Conservation (phyloP, 306 rosid species). For the Inga oerstediana region DNA sequence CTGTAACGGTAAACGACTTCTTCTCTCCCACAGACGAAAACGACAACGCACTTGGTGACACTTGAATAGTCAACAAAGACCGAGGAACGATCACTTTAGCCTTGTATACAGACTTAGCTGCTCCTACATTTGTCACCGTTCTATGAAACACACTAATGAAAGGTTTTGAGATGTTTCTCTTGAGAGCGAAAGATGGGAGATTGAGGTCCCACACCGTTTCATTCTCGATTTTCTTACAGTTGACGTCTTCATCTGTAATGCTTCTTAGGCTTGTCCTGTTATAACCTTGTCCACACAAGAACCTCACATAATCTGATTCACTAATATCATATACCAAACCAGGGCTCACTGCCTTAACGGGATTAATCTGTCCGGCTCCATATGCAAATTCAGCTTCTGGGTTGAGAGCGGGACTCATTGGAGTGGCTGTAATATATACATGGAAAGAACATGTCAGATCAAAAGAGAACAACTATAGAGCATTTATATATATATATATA, state of each 20-base stretch:
- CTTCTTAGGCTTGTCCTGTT: background rate
- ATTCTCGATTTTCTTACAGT: background rate
- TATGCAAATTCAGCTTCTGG: constrained; percentile 42
- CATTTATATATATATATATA: no score
- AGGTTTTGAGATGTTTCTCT: background rate
- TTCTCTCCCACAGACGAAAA: background rate
- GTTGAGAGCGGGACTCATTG: constrained; percentile 30
- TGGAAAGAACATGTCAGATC: no score
- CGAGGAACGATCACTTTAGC: background rate
- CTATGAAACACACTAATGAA: background rate
- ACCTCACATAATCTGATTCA: constrained; percentile 29
- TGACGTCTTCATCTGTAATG: background rate
- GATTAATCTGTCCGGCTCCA: constrained; percentile 42
- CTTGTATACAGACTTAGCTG: background rate
- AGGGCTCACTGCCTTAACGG: constrained; percentile 30
- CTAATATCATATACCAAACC: constrained; percentile 35
- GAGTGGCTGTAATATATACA: constrained; percentile 13
- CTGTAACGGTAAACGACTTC: background rate
- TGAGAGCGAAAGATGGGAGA: constrained; percentile 40
- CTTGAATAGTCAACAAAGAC: background rate
- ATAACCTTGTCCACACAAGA: constrained; percentile 46
- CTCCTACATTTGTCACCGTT: background rate
- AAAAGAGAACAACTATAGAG: no score
- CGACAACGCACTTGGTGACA: constrained; percentile 7
- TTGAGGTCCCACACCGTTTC: constrained; percentile 34